Percentiles rank a stretch among this genome's conserved stretches.
Evolutionary conservation across 805 yeast species (phyloP).

Genomic region (Lipomyces yamadae): DNA sequence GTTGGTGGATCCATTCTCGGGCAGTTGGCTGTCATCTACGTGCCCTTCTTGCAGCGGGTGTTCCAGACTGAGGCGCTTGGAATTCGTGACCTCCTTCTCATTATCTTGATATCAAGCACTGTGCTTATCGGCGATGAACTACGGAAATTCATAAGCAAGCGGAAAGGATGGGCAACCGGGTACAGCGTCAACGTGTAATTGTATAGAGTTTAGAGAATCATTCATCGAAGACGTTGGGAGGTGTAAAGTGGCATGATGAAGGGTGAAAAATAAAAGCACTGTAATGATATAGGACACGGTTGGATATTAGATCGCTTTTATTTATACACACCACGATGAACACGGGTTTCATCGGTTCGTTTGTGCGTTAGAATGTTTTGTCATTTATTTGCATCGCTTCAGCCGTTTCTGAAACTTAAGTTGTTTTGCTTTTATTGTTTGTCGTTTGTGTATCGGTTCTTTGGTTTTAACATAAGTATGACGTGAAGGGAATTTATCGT

Average conservation of each 20-base stretch:
- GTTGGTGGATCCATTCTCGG: conserved; percentile 87
- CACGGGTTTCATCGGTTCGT: neutral
- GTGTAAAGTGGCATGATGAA: neutral
- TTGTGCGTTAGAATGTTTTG: neutral
- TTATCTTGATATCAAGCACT: conserved; percentile 68
- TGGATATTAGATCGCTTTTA: neutral
- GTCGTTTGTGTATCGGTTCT: neutral
- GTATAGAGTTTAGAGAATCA: neutral
- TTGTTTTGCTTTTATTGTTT: neutral
- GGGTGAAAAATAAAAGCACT: neutral
- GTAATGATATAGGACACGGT: neutral
- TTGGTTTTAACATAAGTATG: neutral
- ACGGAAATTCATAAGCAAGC: conserved; percentile 56
- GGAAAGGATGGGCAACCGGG: conserved; percentile 21
- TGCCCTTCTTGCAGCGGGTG: conserved; percentile 88
- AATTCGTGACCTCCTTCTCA: conserved; percentile 68
- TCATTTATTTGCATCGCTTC: neutral
- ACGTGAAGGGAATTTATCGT: neutral
- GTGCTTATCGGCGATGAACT: conserved; percentile 86
- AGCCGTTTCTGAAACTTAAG: neutral
- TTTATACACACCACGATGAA: neutral
- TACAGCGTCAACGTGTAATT: conserved; percentile 33
- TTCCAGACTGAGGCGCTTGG: conserved; percentile 93
- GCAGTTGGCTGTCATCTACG: conserved; percentile 89
- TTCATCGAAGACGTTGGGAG: neutral